Conservation (phyloP, 352 stramenopile species). For the Globisporangium radiosum region DNA sequence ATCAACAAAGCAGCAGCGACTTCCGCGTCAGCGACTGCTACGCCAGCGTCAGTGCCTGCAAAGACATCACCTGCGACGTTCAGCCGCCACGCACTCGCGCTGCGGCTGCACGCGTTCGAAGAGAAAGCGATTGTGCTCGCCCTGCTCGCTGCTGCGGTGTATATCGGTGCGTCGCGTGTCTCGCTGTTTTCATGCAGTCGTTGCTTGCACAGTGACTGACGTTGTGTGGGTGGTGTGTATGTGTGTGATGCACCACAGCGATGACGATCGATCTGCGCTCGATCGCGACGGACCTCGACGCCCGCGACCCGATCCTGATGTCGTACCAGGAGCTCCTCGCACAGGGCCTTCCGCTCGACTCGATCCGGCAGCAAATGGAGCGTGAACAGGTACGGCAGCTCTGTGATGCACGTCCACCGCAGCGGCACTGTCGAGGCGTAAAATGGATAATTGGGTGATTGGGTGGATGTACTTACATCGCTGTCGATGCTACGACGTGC, state of each 20-base stretch:
- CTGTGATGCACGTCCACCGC: no score
- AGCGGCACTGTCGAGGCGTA: no score
- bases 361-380: conserved; percentile 65
- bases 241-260: conserved; percentile 17
- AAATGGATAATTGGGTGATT: no score
- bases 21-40: no score
- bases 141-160: conserved; percentile 40
- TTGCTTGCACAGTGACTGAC: not conserved
- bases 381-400: conserved; percentile 42
- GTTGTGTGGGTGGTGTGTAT: not conserved
- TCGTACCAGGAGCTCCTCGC: conserved; percentile 57
- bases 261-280: conserved; percentile 39
- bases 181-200: not conserved
- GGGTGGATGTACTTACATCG: no score
- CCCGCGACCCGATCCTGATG: conserved; percentile 40
- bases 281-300: conserved; percentile 38
- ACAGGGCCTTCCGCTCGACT: conserved; percentile 51
- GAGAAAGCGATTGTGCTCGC: conserved; percentile 57
- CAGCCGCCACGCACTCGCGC: conserved; percentile 44
- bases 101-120: conserved; percentile 42
- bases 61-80: conserved; percentile 12
- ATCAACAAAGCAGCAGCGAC: not conserved
- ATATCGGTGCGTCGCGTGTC: conserved; percentile 21
- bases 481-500: not conserved
- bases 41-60: not conserved